Conservation (phyloP, 1,284 basidiomycete genomes). For the Gomphus bonarii region DNA sequence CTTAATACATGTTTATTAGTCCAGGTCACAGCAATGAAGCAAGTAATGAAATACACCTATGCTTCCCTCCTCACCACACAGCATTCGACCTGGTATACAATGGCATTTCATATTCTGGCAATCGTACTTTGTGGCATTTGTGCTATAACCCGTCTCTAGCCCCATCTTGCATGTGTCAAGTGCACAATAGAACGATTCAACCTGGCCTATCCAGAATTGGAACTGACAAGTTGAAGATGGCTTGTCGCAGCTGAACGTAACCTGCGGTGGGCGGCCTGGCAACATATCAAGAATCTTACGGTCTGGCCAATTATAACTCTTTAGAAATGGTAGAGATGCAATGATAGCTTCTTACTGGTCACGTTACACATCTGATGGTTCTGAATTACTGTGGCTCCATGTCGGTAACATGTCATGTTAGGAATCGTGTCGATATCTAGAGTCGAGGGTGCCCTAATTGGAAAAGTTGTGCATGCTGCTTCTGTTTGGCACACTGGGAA, state of each 20-base stretch:
- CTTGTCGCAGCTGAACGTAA: slow-evolving; percentile 84
- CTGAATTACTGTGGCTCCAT: slow-evolving; percentile 82
- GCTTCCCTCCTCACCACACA: slow-evolving; percentile 93
- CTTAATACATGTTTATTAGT: slow-evolving; percentile 29
- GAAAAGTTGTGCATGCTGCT: slow-evolving; percentile 68
- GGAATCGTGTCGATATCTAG: slow-evolving; percentile 32
- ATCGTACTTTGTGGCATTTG: slow-evolving; percentile 65
- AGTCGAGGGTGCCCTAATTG: slow-evolving; percentile 42
- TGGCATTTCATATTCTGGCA: slow-evolving; percentile 83
- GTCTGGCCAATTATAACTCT: slow-evolving; percentile 33
- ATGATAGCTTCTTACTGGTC: slow-evolving; percentile 57
- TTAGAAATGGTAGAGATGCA: not conserved
- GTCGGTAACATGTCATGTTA: slow-evolving; percentile 91
- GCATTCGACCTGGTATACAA: slow-evolving; percentile 86
- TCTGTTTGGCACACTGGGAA: slow-evolving; percentile 74
- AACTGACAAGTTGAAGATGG: slow-evolving; percentile 65
- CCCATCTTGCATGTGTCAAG: slow-evolving; percentile 57
- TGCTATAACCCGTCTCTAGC: slow-evolving; percentile 44
- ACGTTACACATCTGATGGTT: slow-evolving; percentile 98
- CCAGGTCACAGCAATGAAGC: not conserved
- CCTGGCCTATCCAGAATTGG: slow-evolving; percentile 94
- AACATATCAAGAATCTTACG: slow-evolving; percentile 86
- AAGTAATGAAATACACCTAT: slow-evolving; percentile 52
- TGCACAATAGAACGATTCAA: slow-evolving; percentile 94
- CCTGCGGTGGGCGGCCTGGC: slow-evolving; percentile 82